phyloP scores from a whole-genome alignment of 2,329 filamentous ascomycete genomes.

The Cladophialophora bantiana region DNA sequence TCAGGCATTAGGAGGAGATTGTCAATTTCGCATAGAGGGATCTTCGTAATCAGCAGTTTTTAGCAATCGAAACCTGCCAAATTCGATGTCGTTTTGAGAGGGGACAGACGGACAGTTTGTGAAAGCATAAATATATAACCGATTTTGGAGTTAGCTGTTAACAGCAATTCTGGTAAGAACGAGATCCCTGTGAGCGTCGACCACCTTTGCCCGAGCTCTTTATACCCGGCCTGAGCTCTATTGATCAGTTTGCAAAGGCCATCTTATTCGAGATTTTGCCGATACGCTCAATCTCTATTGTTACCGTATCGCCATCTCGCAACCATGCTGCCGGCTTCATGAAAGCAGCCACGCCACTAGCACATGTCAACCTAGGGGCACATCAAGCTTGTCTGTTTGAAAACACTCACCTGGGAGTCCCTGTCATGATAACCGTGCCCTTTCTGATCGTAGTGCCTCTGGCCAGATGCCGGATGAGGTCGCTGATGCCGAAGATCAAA shows the following conservation, averaged over 20 bases:
- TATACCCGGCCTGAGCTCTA: background rate
- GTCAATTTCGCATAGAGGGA: background rate
- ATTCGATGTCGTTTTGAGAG: background rate
- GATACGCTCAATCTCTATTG: conserved; percentile 56
- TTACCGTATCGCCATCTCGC: conserved; percentile 50
- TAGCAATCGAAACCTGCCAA: background rate
- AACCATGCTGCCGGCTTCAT: conserved; percentile 49
- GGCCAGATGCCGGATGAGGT: conserved; percentile 46
- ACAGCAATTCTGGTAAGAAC: background rate
- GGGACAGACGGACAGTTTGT: background rate
- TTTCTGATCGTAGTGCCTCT: conserved; percentile 48
- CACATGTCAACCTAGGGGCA: conserved; percentile 3
- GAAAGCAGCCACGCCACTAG: conserved; percentile 51
- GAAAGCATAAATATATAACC: background rate
- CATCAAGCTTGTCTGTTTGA: background rate
- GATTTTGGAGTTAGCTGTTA: background rate
- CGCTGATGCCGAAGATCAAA: conserved; percentile 48
- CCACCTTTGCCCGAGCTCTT: background rate
- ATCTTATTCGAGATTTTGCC: conserved; percentile 54
- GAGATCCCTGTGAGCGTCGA: background rate
- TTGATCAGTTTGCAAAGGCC: conserved; percentile 21
- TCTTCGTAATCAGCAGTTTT: background rate
- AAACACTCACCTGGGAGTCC: conserved; percentile 45
- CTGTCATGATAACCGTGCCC: conserved; percentile 51
- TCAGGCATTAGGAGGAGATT: background rate